Percentiles rank a stretch among this genome's conserved stretches.
Conservation (phyloP, 1,284 basidiomycete species). For the Ustilago lituana region DNA sequence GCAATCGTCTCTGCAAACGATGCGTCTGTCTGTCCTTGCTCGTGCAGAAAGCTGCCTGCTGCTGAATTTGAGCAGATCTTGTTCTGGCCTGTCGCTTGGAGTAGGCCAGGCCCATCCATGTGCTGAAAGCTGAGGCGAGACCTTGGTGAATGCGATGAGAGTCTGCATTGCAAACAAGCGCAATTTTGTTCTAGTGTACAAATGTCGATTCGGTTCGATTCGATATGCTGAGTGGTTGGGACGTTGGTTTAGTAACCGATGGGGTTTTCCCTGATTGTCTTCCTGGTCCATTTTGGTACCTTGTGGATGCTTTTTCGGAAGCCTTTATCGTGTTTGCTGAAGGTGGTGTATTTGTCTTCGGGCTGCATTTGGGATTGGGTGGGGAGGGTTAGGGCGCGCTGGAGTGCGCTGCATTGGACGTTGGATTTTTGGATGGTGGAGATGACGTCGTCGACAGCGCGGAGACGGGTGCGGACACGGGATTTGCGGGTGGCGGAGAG, state of each 20-base stretch:
- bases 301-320: constrained; percentile 97
- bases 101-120: too few species aligned
- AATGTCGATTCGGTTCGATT: background rate
- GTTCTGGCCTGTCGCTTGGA: too few species aligned
- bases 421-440: constrained; percentile 84
- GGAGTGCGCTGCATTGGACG: constrained; percentile 79
- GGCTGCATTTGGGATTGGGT: constrained; percentile 88
- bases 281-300: constrained; percentile 64
- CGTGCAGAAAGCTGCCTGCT: too few species aligned
- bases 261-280: constrained; percentile 40
- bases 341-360: constrained; percentile 94
- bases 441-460: constrained; percentile 92
- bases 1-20: too few species aligned
- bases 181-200: constrained; percentile 34
- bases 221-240: background rate
- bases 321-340: constrained; percentile 72
- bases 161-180: too few species aligned
- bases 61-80: too few species aligned
- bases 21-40: too few species aligned
- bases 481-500: constrained; percentile 89
- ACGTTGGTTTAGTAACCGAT: constrained; percentile 35
- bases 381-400: constrained; percentile 79
- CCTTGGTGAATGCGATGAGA: too few species aligned
- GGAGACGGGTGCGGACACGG: constrained; percentile 85
- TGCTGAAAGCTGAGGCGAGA: too few species aligned